phyloP scores from a whole-genome alignment of 176 grass and related monocot species.

The Oryza glaberrima region DNA sequence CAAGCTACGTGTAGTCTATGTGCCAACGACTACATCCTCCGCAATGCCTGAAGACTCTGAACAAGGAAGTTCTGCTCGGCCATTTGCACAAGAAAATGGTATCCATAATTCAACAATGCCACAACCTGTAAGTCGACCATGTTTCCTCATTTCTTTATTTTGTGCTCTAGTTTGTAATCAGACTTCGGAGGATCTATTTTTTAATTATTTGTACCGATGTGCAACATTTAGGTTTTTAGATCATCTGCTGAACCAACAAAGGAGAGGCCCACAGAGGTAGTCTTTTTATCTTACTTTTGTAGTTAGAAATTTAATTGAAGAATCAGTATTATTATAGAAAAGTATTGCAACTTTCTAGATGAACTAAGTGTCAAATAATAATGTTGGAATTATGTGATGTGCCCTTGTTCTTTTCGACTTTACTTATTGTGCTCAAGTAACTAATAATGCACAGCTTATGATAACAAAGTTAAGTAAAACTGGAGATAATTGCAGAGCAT shows the following conservation, averaged over 20 bases:
- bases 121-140: constrained; percentile 66
- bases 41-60: constrained; percentile 78
- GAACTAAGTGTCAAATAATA: background rate
- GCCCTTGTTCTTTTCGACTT: background rate
- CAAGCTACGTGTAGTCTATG: constrained; percentile 87
- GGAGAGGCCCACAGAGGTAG: constrained; percentile 73
- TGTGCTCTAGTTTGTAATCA: constrained; percentile 34
- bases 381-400: constrained; percentile 17
- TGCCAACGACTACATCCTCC: constrained; percentile 57
- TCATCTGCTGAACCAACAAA: constrained; percentile 69
- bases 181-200: background rate
- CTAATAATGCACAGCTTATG: background rate
- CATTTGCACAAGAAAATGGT: constrained; percentile 69
- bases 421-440: background rate
- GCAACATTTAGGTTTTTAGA: constrained; percentile 62
- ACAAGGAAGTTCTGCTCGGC: constrained; percentile 74
- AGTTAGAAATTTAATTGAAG: constrained; percentile 24
- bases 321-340: background rate
- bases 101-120: constrained; percentile 48
- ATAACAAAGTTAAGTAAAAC: constrained; percentile 12
- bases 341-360: constrained; percentile 26
- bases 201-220: constrained; percentile 23
- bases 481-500: background rate
- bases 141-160: background rate
- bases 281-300: constrained; percentile 23